Evolutionary conservation across 345 rosid genomes (phyloP), one percentile per base, ranked within the genome.

Genomic region (Nephelium lappaceum): DNA sequence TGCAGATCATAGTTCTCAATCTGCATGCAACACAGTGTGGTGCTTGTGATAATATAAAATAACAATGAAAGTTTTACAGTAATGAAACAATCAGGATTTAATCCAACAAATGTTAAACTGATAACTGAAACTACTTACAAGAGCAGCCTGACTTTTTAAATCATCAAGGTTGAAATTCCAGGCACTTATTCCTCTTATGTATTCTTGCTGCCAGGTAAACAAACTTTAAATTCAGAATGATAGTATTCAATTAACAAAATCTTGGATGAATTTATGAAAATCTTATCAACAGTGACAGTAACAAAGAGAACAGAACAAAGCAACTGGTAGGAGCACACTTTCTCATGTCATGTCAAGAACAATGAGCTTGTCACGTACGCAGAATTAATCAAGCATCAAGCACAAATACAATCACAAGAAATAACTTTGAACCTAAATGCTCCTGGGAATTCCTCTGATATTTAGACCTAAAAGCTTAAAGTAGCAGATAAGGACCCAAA

Each of bases 111-210:
- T 45, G 47, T n/a, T 31, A 55, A 76, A 68, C 16, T 57, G 49
- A 49, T 25, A 73, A 78, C 24, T 60, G 24, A 39, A 72, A 75
- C 66, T 66, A 86, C 95, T 83, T 83, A 96, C 98, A 84, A 88
- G 89, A 10, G 97, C 97, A 87, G 99, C 99, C 84, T 93, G 99
- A 84, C 78, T 87, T 84, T 90, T 96, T 72, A 93, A 88, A 88
- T 96, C 99, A 73, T 93, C 99, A n/a, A 96, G 89, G 85, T 93
- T 92, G 85, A 96, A 96, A 83, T 96, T 93, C 99, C 98, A 96
- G 41, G 93, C 98, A 73, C 99, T 96, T 79, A 96, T 86, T 79
- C 99, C 99, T 88, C 86, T 87, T 63, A 91, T 92, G 77, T 96
- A 96, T 83, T 96, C 99, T 93, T 92, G 96, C 97, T 92, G 93